phyloP scores from a whole-genome alignment of 140 eudicot species.

The Stevia rebaudiana region DNA sequence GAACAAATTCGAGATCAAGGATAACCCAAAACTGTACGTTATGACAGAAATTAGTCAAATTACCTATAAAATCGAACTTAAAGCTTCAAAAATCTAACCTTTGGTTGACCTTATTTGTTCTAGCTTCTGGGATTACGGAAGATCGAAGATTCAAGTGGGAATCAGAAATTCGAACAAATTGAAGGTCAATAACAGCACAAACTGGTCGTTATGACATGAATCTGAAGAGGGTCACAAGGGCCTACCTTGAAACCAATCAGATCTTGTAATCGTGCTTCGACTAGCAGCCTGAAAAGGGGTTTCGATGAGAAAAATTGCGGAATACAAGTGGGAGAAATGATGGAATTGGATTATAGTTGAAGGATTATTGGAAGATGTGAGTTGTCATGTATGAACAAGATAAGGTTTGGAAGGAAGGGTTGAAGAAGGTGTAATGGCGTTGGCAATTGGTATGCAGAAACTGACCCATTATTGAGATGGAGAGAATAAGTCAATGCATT shows the following conservation, averaged over 20 bases:
- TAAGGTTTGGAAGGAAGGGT: constrained; percentile 26
- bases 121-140: neutral
- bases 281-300: constrained; percentile 16
- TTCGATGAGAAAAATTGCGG: neutral
- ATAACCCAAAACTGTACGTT: neutral
- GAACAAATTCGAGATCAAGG: neutral
- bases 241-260: constrained; percentile 22
- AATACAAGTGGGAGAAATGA: neutral
- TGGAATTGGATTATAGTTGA: neutral
- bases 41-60: constrained; percentile 42
- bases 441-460: neutral
- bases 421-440: constrained; percentile 17
- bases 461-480: neutral
- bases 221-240: constrained; percentile 14
- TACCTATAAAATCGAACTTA: constrained; percentile 33
- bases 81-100: constrained; percentile 9
- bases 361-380: constrained; percentile 7
- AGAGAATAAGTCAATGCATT: constrained; percentile 18
- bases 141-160: constrained; percentile 10
- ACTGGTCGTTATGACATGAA: neutral
- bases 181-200: constrained; percentile 5
- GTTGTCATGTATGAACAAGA: constrained; percentile 20
- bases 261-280: constrained; percentile 11
- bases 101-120: constrained; percentile 2
- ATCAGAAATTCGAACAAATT: constrained; percentile 3